A percentile compares a stretch with the other conserved stretches of the same genome.
Conservation (phyloP, 768 basidiomycete genomes). For the Boletus vinaceobasis region DNA sequence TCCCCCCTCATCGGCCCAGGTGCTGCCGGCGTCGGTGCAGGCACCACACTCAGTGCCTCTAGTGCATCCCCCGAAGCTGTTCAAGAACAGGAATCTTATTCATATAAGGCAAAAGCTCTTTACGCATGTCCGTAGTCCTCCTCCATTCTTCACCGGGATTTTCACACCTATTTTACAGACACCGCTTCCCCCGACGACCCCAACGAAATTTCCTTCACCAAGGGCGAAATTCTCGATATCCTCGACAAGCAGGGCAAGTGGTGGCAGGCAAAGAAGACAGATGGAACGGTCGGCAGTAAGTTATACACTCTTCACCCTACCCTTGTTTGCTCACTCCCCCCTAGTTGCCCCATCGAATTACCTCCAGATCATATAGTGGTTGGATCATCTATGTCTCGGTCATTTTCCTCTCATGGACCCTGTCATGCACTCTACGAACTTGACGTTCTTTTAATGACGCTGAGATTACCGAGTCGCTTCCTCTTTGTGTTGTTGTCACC, state of each 20-base stretch:
- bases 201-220: conserved; percentile 90
- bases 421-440: conserved; percentile 27
- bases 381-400: conserved; percentile 11
- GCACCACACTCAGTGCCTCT: conserved; percentile 29
- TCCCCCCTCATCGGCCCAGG: conserved; percentile 71
- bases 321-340: conserved; percentile 10
- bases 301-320: conserved; percentile 15
- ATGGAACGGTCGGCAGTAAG: conserved; percentile 77
- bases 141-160: conserved; percentile 11
- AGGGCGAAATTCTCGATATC: conserved; percentile 91
- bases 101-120: conserved; percentile 82
- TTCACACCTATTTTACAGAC: conserved; percentile 50
- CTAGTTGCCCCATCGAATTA: conserved; percentile 85
- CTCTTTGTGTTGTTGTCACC: conserved; percentile 25
- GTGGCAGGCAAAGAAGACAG: conserved; percentile 85
- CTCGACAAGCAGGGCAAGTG: conserved; percentile 91
- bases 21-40: conserved; percentile 60
- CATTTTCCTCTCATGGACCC: conserved; percentile 23
- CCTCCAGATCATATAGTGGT: conserved; percentile 66
- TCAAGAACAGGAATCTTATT: conserved; percentile 43
- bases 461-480: conserved; percentile 16
- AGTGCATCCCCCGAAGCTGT: conserved; percentile 28
- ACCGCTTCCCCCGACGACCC: conserved; percentile 92
- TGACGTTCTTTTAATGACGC: conserved; percentile 32
- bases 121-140: conserved; percentile 70